Evolutionary conservation across 1,284 basidiomycete species (phyloP).

Genomic region (Pascua guehoae): DNA sequence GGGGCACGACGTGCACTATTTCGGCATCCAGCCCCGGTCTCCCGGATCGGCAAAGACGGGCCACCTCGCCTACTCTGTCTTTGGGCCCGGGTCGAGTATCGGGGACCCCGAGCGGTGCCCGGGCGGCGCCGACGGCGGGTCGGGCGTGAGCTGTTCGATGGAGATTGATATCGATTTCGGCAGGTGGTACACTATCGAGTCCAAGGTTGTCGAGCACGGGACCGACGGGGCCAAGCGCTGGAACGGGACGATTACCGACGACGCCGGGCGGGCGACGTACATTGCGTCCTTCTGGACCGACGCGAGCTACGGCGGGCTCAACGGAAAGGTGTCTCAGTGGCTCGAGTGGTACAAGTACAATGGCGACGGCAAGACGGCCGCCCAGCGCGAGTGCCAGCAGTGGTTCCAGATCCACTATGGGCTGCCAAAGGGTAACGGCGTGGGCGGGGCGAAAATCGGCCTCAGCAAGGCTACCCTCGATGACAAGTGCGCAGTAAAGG

Average conservation of each 20-base stretch:
- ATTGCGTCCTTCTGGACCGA: conserved; percentile 11
- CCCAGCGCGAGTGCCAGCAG: conserved; percentile 3
- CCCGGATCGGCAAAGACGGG: not conserved
- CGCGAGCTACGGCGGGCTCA: not conserved
- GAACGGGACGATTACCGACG: conserved; percentile 10
- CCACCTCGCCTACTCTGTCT: conserved; percentile 6
- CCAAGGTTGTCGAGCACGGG: not conserved
- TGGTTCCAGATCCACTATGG: not conserved
- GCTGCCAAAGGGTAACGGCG: not conserved
- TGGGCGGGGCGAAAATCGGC: too few species aligned
- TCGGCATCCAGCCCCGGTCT: conserved; percentile 5
- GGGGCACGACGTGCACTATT: conserved; percentile 8
- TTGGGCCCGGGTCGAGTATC: not conserved
- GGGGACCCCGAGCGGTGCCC: conserved; percentile 3
- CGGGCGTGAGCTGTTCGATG: conserved; percentile 1
- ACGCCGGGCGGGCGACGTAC: not conserved
- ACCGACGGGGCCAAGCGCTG: conserved; percentile 3
- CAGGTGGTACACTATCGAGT: conserved; percentile 7
- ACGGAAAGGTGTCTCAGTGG: not conserved
- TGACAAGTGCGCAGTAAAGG: conserved; percentile 6
- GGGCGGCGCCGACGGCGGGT: conserved; percentile 2
- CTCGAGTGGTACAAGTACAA: conserved; percentile 11
- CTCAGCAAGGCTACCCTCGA: not conserved
- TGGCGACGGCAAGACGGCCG: not conserved
- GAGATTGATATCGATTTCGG: conserved; percentile 1